Base-by-base conservation (phyloP, 768 basidiomycete species). In the Serendipita sp. region DNA sequence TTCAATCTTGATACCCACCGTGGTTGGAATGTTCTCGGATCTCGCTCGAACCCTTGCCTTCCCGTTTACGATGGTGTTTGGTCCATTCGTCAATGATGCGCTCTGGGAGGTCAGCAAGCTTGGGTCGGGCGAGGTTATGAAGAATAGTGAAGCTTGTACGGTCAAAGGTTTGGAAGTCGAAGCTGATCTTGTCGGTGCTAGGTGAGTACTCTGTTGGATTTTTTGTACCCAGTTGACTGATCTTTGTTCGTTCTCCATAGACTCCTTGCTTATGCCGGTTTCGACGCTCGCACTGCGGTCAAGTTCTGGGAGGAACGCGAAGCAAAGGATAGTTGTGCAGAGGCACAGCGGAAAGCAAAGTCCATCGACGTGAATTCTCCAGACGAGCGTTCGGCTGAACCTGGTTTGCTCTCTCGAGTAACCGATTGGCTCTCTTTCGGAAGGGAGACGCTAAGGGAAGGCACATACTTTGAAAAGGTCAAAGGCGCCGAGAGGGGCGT, bases 51-150 rank as follows among this genome's bases (percentile, higher is more conserved):
- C 91, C 2, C 71, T 92, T 37, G 74, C 93, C 13, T 97, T 93
- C 74, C 93, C 93, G 0, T 70, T 93, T 58, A 96, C 91, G 3
- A 92, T 89, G 86, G 70, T 93, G 7, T 84, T 41, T 65, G 94
- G 95, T 0, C 95, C 95, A 1, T 96, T 97, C 72, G 84, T 97
- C 66, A 94, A 95, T 71, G 95, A 99, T 69, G 93, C 91, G 2
- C 81, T 98, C 30, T 90, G 86, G 0, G 83, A 88, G 63, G 69
- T 92, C 63, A 86, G 90, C 30, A 86, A 85, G 71, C 80, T 88
- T 0, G 86, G 89, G 2, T 84, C 86, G 10, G 83, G 84, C 2
- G 86, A 94, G 70, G 77, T 94, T 45, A 77, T 79, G 58, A 86
- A 84, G 72, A 74, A 86, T 2, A 83, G 83, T 30, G 85, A 87